Evolutionary conservation across 306 rosid genomes (phyloP), one percentile per base, ranked within the genome.

Genomic region (Heteromeles arbutifolia): DNA sequence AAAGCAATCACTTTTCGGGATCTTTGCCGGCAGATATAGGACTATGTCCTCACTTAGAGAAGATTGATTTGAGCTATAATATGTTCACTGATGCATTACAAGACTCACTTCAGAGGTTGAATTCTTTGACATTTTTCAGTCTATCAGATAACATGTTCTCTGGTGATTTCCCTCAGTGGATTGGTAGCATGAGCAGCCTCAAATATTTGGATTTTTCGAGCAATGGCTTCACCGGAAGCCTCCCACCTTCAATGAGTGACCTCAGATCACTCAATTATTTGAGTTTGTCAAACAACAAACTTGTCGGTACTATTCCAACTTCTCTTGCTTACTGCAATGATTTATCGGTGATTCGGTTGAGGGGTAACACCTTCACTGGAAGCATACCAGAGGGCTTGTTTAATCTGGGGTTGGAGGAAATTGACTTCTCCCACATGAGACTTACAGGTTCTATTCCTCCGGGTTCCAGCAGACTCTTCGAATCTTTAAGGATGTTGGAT

Each of bases 351-450:
- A 67, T 93, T 50, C 69, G 66, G 62, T 82, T 93, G 44, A 78
- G 73, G 45, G 92, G 86, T 5, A 91, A 91, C 83, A 81, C 78
- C 74, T 84, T 91, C 69, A 80, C 72, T 75, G 98, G 97, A 9
- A 85, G 77, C 72, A 81, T 95, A 67, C 96, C 96, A 25, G 92
- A 85, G 82, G 86, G 90, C n/a, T 68, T 95, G 84, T 90, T 95
- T 73, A 86, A 90, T 80, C 73, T 90, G 45, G 92, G 95, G 19
- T 83, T 92, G 84, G 87, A 86, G 79, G 93, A 87, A 86, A 80
- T 90, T 11, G 93, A 92, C 76, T 73, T 94, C 29, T 87, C 98
- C 4, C 66, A 81, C 21, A 94, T 88, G 82, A 80, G 79, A 43
- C 73, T 94, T 12, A 44, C 43, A 5, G 96, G 98, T 57, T 71